Base-by-base conservation (phyloP, 2,329 filamentous ascomycete genomes). In the Pseudogymnoascus verrucosus region DNA sequence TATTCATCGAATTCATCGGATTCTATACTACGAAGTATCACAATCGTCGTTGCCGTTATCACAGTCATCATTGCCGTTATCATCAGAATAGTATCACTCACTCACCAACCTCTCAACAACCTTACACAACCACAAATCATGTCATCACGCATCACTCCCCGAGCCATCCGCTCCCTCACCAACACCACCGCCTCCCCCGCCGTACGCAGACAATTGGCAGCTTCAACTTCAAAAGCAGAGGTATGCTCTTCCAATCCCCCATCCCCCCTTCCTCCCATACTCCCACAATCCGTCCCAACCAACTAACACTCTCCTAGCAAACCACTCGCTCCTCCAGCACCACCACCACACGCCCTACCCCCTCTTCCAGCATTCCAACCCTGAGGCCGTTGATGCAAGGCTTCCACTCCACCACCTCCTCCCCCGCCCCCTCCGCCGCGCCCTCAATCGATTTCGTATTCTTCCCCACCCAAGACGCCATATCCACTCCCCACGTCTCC, bases 351-450 rank as follows among this genome's bases (percentile, higher is more conserved):
- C 47, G 65, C 44, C 68, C 68, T 40, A 68, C 66, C 75, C 79
- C 65, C 73, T 73, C 66, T 65, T 70, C 60, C 68, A 71, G 65
- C 64, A 73, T 65, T 68, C 64, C 69, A 69, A 61, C 75, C 69
- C 66, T 76, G 64, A 76, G 81, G 70, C 84, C 84, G 42, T 75
- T 87, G 63, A 87, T 88, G 84, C 85, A 88, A 76, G 83, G 82
- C 71, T 87, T 87, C 77, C 77, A 78, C 69, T 79, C 79, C 21
- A 78, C 80, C 16, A 74, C 78, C 2, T 73, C 80, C 14, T 69
- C 74, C 10, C 70, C 76, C 28, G 68, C 74, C n/a, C 66, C 71
- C 3, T 64, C 71, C 60, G 70, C 74, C 63, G 63, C 72, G 44
- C 71, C 70, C 54, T 76, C 79, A 64, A 78, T 85, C 64, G 82